These are phyloP conservation scores for Tetracladium maxilliforme DNA, from an alignment of 2,329 filamentous ascomycete genomes.

Conservation along the genomic window DNA sequence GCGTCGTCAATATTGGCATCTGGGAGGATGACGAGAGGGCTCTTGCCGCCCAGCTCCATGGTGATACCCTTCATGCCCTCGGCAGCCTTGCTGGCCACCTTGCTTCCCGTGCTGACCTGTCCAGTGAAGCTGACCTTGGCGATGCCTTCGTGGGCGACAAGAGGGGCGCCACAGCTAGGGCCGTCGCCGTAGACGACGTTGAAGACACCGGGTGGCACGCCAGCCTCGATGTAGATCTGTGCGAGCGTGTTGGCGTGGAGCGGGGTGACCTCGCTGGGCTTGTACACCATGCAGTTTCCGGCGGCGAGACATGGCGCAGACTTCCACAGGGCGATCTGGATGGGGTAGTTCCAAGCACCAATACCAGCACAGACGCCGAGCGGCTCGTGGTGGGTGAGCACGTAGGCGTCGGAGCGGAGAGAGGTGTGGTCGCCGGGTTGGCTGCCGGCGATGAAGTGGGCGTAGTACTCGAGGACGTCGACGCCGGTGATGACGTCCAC, in stretches of 20 bases:
- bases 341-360: constrained; percentile 85
- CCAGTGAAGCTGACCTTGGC: constrained; percentile 86
- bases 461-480: constrained; percentile 79
- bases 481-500: constrained; percentile 75
- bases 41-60: constrained; percentile 86
- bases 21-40: constrained; percentile 63
- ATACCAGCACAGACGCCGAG: constrained; percentile 78
- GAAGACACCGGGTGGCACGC: constrained; percentile 70
- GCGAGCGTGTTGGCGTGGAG: constrained; percentile 68
- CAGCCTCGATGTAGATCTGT: constrained; percentile 63
- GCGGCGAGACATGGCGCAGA: constrained; percentile 74
- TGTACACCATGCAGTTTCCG: constrained; percentile 84
- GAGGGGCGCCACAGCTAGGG: constrained; percentile 59
- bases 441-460: constrained; percentile 61
- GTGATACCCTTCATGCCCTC: constrained; percentile 80
- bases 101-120: constrained; percentile 70
- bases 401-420: constrained; percentile 61
- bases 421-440: constrained; percentile 66
- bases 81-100: constrained; percentile 63
- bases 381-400: constrained; percentile 70
- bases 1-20: constrained; percentile 67
- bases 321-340: constrained; percentile 85
- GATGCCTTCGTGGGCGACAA: constrained; percentile 58
- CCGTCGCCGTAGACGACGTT: constrained; percentile 75
- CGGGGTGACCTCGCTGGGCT: constrained; percentile 76